These are phyloP conservation scores for Rugosomyces carneus DNA, from an alignment of 1,284 basidiomycete species.

Conservation along the genomic window DNA sequence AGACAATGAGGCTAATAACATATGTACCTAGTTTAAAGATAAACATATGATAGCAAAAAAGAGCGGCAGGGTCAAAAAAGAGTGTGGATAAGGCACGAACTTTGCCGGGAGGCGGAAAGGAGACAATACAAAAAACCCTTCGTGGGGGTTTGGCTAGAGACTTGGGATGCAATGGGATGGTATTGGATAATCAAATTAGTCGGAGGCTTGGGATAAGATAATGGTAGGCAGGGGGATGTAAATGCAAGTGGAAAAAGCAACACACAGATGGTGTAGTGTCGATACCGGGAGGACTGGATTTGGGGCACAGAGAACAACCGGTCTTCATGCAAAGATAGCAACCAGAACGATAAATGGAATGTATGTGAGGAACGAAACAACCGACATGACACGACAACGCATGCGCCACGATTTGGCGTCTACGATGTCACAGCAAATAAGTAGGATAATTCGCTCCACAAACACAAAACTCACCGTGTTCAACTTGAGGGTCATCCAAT, in stretches of 20 bases:
- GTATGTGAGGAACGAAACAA: constrained; percentile 65
- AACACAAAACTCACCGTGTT: constrained; percentile 48
- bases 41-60: constrained; percentile 13
- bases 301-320: not conserved
- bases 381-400: constrained; percentile 66
- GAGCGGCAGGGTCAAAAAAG: constrained; percentile 6
- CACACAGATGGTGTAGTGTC: not conserved
- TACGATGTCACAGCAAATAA: constrained; percentile 22
- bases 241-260: not conserved
- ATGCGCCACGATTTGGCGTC: constrained; percentile 67
- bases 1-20: constrained; percentile 3
- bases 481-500: constrained; percentile 72
- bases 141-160: not conserved
- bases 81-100: constrained; percentile 1
- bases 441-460: not conserved
- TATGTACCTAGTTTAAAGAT: constrained; percentile 13
- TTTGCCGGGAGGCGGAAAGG: not conserved
- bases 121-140: not conserved
- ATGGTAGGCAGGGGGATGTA: constrained; percentile 1
- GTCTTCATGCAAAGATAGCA: constrained; percentile 46
- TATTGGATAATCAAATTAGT: constrained; percentile 7
- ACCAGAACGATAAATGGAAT: constrained; percentile 70
- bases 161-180: not conserved
- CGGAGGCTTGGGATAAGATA: not conserved
- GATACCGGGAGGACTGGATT: no score